Percentiles rank a stretch among this genome's conserved stretches.
phyloP scores from a whole-genome alignment of 2,329 filamentous ascomycete species.

The Periconia sp. region DNA sequence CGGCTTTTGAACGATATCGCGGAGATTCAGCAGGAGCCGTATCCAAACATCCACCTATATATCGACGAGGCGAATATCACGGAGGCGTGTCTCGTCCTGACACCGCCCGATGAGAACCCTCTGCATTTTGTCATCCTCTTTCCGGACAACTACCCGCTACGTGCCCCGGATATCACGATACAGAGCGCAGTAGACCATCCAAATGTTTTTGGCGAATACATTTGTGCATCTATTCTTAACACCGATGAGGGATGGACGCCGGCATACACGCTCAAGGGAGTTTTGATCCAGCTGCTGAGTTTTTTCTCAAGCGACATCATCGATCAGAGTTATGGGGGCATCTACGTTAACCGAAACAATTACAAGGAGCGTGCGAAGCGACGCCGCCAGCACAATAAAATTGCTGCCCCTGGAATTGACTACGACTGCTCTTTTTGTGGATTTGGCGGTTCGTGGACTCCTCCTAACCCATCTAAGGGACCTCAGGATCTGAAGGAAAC shows the following conservation, averaged over 20 bases:
- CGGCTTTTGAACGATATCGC: slow-evolving; percentile 51
- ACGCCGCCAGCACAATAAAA: slow-evolving; percentile 5
- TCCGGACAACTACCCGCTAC: slow-evolving; percentile 45
- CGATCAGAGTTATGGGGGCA: slow-evolving; percentile 47
- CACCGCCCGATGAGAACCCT: slow-evolving; percentile 44
- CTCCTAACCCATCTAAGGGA: neutral
- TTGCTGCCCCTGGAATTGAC: slow-evolving; percentile 1
- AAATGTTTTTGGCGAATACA: slow-evolving; percentile 53
- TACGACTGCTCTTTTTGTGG: slow-evolving; percentile 5
- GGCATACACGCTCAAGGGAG: slow-evolving; percentile 58
- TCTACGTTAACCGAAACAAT: slow-evolving; percentile 27
- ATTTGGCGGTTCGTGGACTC: slow-evolving; percentile 1
- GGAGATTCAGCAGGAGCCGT: slow-evolving; percentile 54
- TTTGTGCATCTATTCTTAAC: slow-evolving; percentile 57
- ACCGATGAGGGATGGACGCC: slow-evolving; percentile 53
- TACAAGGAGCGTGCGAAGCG: too few relatives aligned
- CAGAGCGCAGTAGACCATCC: slow-evolving; percentile 52
- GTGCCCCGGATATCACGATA: slow-evolving; percentile 49
- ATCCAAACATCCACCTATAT: slow-evolving; percentile 54
- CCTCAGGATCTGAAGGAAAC: neutral
- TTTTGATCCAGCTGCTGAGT: slow-evolving; percentile 59
- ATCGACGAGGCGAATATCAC: slow-evolving; percentile 45
- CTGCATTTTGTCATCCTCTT: slow-evolving; percentile 55
- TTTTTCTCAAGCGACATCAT: slow-evolving; percentile 58
- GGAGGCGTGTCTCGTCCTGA: slow-evolving; percentile 53